Base-by-base conservation (phyloP, 1,284 basidiomycete species). In the Marasmius fiardii region DNA sequence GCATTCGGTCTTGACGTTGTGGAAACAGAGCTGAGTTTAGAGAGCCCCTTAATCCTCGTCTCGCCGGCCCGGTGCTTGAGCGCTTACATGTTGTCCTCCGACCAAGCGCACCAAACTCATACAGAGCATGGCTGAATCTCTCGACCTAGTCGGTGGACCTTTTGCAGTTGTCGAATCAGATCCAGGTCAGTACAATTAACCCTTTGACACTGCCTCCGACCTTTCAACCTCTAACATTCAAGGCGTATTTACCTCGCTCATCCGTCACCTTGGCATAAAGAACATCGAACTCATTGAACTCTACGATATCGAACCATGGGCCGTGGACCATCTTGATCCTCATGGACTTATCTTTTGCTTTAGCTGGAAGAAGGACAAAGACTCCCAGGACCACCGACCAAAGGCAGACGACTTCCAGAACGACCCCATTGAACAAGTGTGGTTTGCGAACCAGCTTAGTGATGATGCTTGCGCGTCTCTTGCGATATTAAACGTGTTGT, bases 371-470 rank as follows among this genome's bases (percentile, higher is more conserved):
- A 74, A 77, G 59, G 79, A 81, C 57, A 55, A 69, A 2, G 74
- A 77, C 57, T 70, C 39, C 7, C 39, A 41, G n/a, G 39, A 41
- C 39, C 39, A 41, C 16, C 8, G 39, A 16, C 20, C 39, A 41
- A 16, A 73, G n/a, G 68, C 75, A 0, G 68, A 71, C 2, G 77
- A 80, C 55, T 77, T 79, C 53, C 72, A 76, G 24, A 81, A 84
- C 63, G 75, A 80, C 5, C 77, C 78, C 26, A 76, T 81, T 1
- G 76, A 79, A 54, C 70, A 69, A 18, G 75, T 85, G 12, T 86
- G 83, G 83, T 86, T 85, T 59, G 83, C 83, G 5, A 82, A 85
- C 64, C 83, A 86, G 63, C 73, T 86, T n/a, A 81, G 78, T 64
- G 77, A 82, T 60, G 82, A 86, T 61, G 81, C 83, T 2, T 86